Evolutionary conservation across 805 yeast genomes (phyloP), one percentile per base, ranked within the genome.

Genomic region (Ogataea parapolymorpha): DNA sequence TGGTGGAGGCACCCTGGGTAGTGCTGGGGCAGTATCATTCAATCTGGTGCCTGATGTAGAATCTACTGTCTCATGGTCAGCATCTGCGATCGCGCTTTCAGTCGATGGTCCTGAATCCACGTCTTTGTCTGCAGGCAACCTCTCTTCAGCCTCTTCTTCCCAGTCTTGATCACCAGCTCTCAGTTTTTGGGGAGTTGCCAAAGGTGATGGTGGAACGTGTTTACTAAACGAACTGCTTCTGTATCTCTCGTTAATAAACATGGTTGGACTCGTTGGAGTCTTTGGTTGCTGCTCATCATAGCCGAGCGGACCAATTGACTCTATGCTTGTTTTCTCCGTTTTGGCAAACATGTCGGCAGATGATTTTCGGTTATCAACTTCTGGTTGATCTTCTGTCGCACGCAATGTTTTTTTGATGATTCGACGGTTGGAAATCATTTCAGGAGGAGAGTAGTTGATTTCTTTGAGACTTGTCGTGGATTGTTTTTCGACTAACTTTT

Each of bases 341-440:
- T 35, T 39, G 13, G 24, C 32, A 24, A 37, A 37, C 29, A 37
- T 28, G 5, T 41, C 49, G 25, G 38, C 25, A 4, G 46, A 42
- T 6, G 35, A 13, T n/a, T 39, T 35, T 32, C 49, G 33, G 4
- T 25, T 31, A 18, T 38, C 37, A 26, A 13, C 7, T 13, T 5
- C 16, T 5, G 8, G 8, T 9, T 26, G 32, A 12, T 17, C 20
- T 10, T 17, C 17, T 6, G 36, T n/a, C 23, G 35, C 25, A 32
- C 42, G 27, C 10, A 28, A 26, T 1, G 34, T 20, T 18, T 34
- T 44, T 8, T 22, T 32, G 26, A 37, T 15, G 2, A 22, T 15
- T 35, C 84, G 66, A 55, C 85, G 65, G 20, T 68, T 77, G 31
- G 75, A 67, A n/a, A 81, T 81, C 87, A 81, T 81, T 54, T 80